A percentile compares a stretch with the other conserved stretches of the same genome.
Conservation (phyloP, 192 early-diverging fungal species). For the Linnemannia zychae region DNA sequence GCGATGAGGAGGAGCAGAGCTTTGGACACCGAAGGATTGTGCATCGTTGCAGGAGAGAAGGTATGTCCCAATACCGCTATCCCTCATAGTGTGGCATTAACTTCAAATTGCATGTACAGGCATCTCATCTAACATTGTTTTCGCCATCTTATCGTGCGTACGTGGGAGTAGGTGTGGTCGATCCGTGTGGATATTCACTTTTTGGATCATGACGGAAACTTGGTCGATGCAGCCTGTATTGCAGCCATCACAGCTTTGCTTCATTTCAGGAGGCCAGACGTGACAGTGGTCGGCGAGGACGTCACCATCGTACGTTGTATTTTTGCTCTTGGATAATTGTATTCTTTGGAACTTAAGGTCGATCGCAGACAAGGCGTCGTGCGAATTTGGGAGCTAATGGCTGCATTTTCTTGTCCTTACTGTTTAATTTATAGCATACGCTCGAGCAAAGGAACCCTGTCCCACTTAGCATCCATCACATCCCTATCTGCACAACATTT, state of each 20-base stretch:
- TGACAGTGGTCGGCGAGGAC: conserved; percentile 92
- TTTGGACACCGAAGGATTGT: conserved; percentile 96
- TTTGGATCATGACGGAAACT: conserved; percentile 95
- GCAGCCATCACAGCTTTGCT: conserved; percentile 90
- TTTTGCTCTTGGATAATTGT: background rate
- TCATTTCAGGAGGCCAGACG: conserved; percentile 96
- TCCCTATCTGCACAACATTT: conserved; percentile 94
- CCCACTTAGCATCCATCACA: conserved; percentile 95
- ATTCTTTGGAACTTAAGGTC: background rate
- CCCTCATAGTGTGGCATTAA: background rate
- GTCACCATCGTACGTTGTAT: conserved; percentile 83
- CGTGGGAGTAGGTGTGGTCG: conserved; percentile 87
- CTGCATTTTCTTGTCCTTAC: too few relatives aligned
- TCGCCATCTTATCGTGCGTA: too few relatives aligned
- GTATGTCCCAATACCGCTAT: conserved; percentile 47
- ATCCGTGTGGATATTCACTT: conserved; percentile 93
- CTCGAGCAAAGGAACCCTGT: conserved; percentile 92
- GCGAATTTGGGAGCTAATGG: background rate
- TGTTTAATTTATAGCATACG: conserved; percentile 76
- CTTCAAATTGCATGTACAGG: too few relatives aligned
- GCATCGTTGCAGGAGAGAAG: conserved; percentile 96
- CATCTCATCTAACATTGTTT: too few relatives aligned
- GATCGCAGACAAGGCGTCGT: background rate
- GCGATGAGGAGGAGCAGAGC: conserved; percentile 86
- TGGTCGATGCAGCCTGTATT: conserved; percentile 92